Evolutionary conservation across 2,329 filamentous ascomycete genomes (phyloP).

Genomic region (Arthrinium phaeospermum): DNA sequence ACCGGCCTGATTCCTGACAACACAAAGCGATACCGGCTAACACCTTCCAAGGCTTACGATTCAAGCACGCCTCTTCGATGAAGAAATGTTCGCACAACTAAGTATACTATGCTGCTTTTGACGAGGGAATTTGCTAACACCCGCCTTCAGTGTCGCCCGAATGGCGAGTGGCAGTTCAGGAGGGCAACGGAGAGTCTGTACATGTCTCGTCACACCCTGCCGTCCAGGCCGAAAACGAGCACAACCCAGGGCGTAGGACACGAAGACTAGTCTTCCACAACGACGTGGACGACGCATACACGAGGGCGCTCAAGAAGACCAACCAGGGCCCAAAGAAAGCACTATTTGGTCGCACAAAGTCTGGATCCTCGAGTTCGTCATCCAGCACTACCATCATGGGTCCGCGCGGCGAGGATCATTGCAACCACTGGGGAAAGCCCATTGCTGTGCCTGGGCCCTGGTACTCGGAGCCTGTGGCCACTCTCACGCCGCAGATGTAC

Average conservation of each 20-base stretch:
- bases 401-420: slow-evolving; percentile 20
- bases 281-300: slow-evolving; percentile 18
- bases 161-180: slow-evolving; percentile 12
- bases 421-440: slow-evolving; percentile 20
- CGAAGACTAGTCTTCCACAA: slow-evolving; percentile 22
- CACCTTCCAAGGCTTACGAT: slow-evolving; percentile 13
- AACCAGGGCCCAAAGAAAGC: slow-evolving; percentile 19
- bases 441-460: slow-evolving; percentile 22
- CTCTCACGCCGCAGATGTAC: slow-evolving; percentile 21
- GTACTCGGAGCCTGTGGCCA: slow-evolving; percentile 10
- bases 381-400: slow-evolving; percentile 10
- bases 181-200: slow-evolving; percentile 1
- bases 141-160: background rate
- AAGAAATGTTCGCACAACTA: background rate
- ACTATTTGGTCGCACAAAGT: slow-evolving; percentile 6
- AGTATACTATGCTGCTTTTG: background rate
- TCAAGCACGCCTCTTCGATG: slow-evolving; percentile 9
- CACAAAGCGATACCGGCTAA: background rate
- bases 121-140: background rate
- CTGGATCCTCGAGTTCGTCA: slow-evolving; percentile 12
- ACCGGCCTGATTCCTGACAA: background rate
- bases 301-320: slow-evolving; percentile 15
- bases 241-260: slow-evolving; percentile 1
- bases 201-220: slow-evolving; percentile 21
- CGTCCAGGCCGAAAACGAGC: slow-evolving; percentile 18